Evolutionary conservation across 2,329 filamentous ascomycete species (phyloP).

Genomic region (Colletotrichum brevisporum): DNA sequence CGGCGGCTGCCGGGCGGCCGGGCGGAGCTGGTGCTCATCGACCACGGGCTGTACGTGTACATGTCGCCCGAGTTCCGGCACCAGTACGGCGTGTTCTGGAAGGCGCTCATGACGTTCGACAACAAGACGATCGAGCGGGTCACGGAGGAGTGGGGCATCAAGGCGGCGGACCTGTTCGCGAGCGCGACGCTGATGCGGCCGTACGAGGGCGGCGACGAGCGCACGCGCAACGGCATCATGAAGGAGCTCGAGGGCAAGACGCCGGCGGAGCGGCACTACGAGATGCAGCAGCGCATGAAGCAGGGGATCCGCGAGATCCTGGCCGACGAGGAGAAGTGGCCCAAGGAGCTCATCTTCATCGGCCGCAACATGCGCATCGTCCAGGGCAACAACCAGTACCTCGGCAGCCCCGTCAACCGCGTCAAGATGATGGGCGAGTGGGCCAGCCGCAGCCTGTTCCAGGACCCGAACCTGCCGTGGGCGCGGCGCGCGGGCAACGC

Average conservation of each 20-base stretch:
- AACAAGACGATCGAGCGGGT: conserved; percentile 82
- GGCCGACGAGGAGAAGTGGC: conserved; percentile 88
- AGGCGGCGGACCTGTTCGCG: conserved; percentile 91
- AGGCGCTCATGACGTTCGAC: conserved; percentile 92
- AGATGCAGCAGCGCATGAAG: conserved; percentile 89
- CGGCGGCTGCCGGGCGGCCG: conserved; percentile 85
- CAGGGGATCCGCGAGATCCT: conserved; percentile 78
- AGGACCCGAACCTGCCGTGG: conserved; percentile 76
- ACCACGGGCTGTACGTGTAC: conserved; percentile 95
- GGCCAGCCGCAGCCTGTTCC: conserved; percentile 87
- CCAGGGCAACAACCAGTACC: conserved; percentile 91
- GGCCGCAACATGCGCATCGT: conserved; percentile 93
- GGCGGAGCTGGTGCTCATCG: conserved; percentile 93
- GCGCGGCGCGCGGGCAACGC: conserved; percentile 76
- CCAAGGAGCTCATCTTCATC: conserved; percentile 92
- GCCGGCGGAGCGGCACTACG: conserved; percentile 82
- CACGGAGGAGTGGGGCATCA: conserved; percentile 87
- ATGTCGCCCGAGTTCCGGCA: conserved; percentile 87
- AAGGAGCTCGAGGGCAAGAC: conserved; percentile 71
- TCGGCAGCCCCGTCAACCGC: conserved; percentile 90
- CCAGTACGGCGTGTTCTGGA: conserved; percentile 94
- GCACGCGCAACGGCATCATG: conserved; percentile 75
- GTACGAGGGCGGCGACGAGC: conserved; percentile 86
- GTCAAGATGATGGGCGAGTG: conserved; percentile 95
- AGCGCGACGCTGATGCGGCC: conserved; percentile 90